Base-by-base conservation (phyloP, 176 grass and related monocot genomes). In the Cenchrus fungigraminus region DNA sequence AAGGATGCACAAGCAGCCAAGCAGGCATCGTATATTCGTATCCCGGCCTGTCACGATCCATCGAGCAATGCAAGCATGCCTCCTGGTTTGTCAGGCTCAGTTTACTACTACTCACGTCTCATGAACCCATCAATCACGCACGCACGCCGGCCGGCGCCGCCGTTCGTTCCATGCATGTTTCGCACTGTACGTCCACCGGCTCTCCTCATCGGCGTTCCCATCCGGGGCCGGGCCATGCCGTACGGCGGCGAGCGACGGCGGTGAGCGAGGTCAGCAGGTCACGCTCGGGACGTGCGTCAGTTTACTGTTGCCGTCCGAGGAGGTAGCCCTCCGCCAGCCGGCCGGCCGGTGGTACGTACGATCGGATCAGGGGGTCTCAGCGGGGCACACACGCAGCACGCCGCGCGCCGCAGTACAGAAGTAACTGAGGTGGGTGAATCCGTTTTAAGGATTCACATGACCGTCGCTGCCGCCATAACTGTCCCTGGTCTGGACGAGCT, bases 361-460 rank as follows among this genome's bases (percentile, higher is more conserved):
- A 68, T 55, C 66, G 49, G 47, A 79, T 70, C 56, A 50, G 6
- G 47, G n/a, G n/a, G 45, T 0, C 1, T 50, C 47, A 50, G 44
- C n/a, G 20, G 45, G 45, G 45, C 45, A 6, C 45, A 46, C 45
- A 46, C 45, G 45, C 45, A 6, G 45, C 45, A 43, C 44, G n/a
- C 54, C 4, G 45, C 14, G 76, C 13, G 28, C 9, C 3, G 75
- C 9, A 12, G 67, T 13, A 65, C 50, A 57, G 19, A 69, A 81
- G 56, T 86, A 90, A 92, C 65, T 84, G 14, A 19, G 91, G 91
- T 87, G 6, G 87, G 76, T 92, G 87, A 81, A 65, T 49, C 46
- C 49, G 52, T 88, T 84, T 68, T 68, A 45, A 73, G 74, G 65
- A 51, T 74, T 87, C 85, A 90, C 87, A 89, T 82, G 87, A 82